A percentile compares a stretch with the other conserved stretches of the same genome.
Evolutionary conservation across 345 rosid species (phyloP).

Genomic region (Eucalyptus curtisii): DNA sequence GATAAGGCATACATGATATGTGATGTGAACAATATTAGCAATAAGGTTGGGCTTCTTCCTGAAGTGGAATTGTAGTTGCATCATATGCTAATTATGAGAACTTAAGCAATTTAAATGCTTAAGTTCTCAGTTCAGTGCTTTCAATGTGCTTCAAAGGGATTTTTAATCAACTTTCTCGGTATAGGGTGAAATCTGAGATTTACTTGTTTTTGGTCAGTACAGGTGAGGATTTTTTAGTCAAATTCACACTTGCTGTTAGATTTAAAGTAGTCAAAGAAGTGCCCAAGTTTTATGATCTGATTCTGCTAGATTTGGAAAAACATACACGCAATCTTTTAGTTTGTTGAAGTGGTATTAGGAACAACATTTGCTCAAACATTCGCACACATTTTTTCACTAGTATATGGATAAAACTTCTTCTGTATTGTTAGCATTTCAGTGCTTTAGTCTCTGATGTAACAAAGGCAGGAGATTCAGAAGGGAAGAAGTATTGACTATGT

Average conservation of each 20-base stretch:
- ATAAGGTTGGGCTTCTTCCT: neutral
- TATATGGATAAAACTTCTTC: neutral
- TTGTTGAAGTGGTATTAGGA: neutral
- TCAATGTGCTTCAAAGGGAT: neutral
- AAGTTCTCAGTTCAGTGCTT: neutral
- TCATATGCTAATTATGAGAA: neutral
- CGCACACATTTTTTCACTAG: neutral
- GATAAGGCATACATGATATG: neutral
- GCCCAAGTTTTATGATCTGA: neutral
- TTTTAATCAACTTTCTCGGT: neutral
- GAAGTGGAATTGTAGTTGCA: neutral
- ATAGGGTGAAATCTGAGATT: neutral
- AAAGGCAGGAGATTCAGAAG: neutral
- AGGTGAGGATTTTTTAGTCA: neutral
- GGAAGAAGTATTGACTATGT: neutral
- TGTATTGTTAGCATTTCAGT: neutral
- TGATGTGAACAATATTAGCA: neutral
- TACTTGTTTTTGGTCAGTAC: neutral
- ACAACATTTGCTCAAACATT: neutral
- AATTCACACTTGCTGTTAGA: neutral
- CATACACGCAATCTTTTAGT: neutral
- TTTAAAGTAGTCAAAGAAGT: neutral
- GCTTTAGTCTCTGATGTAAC: neutral
- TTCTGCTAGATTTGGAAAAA: neutral
- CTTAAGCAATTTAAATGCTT: neutral